Base-by-base conservation (phyloP, 495 filamentous ascomycete genomes). In the Penicillium bialowiezense region DNA sequence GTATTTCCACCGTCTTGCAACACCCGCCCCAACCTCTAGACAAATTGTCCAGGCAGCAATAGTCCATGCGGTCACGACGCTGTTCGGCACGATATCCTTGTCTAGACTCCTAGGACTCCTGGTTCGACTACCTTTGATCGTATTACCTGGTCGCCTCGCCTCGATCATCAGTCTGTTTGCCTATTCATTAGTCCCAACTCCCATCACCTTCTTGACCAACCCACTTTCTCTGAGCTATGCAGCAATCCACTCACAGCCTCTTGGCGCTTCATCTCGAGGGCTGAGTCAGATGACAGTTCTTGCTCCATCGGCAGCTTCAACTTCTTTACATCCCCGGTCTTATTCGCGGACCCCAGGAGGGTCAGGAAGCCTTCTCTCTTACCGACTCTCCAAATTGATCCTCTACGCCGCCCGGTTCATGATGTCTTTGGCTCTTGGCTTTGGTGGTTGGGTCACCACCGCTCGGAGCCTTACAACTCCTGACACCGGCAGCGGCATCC, bases 381-480 rank as follows among this genome's bases (percentile, higher is more conserved):
- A 97, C 60, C 82, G 85, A 18, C 83, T 97, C 15, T 89, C 92
- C 4, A 96, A 96, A 59, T 78, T 98, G 47, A 82, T 98, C 15
- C 82, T 98, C 10, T 87, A 95, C 54, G 91, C 93, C 15, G 90
- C 89, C 14, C 80, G 93, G 15, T 86, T 88, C 56, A 88, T 97
- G 56, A 95, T 95, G 79, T 88, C 90, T 6, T 79, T 88, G 31
- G 87, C 87, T 2, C 76, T 98, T 21, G 95, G 93, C 1, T 92
- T 96, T 60, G 92, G 88, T n/a, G 93, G 89, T 20, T 98, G 93
- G 93, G 90, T 97, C n/a, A 86, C 86, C 44, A 92, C 90, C 24
- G 90, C 93, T 14, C 81, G 86, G 38, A 82, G 84, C 63, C 69
- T 95, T 10, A 68, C 67, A 19, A 70, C 87, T 14, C 70, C 76